Evolutionary conservation across 2,329 filamentous ascomycete species (phyloP), one percentile per base, ranked within the genome.

Genomic region (Incumbomyces lentus): DNA sequence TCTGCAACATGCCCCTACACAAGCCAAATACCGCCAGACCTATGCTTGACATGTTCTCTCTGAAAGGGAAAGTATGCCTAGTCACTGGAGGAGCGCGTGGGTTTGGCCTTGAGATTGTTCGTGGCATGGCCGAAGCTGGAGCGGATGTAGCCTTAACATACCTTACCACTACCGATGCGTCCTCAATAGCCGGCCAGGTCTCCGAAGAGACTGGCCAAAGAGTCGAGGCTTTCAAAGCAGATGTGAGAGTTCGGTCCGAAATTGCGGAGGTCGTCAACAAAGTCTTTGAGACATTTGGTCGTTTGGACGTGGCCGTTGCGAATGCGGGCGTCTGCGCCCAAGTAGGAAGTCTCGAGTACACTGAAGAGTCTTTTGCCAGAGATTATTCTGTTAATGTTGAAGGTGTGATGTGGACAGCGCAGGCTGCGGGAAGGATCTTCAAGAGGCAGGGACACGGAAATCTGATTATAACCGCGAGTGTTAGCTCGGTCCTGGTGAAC

Each of bases 1-100:
- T 26, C 22, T 5, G 22, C 22, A 26, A 4, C 22, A 26, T 26
- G 22, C 22, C 22, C 5, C 22, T 26, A 26, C 22, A 26, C 22
- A 26, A 26, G 22, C 22, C 22, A 26, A 26, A 26, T 26, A 26
- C 22, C 22, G 22, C 22, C 4, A 26, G 22, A 26, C 22, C 22
- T 26, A 11, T 85, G 48, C 61, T 85, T 59, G 72, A 76, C 30
- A 72, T 84, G 49, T 83, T 85, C 66, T 84, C 81, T 5, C 69
- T 86, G 43, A 80, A 79, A 59, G 81, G 80, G 36, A 76, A 78
- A 56, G 85, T 82, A 1, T 81, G 81, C 29, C 82, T 86, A 52
- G 32, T 48, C n/a, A 48, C 46, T 16, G 46, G 46, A 2, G 46
- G 10, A 10, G 30, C 31, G 8, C 30, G 30, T 17, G 46, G 46